A percentile compares a stretch with the other conserved stretches of the same genome.
Conservation (phyloP, 768 basidiomycete species). For the Podaxis pistillaris region DNA sequence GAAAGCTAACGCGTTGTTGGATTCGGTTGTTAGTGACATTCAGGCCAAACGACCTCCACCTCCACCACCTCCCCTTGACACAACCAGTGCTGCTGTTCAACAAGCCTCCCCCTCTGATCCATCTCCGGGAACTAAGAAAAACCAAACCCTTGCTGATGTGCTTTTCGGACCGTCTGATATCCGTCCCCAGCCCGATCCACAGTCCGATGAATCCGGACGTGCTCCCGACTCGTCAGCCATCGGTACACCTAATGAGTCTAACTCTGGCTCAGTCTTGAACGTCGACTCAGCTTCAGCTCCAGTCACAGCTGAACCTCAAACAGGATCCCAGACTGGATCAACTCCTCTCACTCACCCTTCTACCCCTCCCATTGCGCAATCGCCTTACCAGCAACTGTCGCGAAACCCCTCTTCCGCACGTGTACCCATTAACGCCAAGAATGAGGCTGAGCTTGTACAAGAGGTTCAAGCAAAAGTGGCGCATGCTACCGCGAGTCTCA, state of each 20-base stretch:
- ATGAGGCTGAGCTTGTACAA: slow-evolving; percentile 54
- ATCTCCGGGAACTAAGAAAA: slow-evolving; percentile 49
- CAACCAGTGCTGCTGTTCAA: slow-evolving; percentile 15
- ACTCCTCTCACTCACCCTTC: slow-evolving; percentile 23
- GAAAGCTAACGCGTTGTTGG: slow-evolving; percentile 65
- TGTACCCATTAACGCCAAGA: slow-evolving; percentile 32
- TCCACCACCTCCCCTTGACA: slow-evolving; percentile 24
- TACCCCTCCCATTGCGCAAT: slow-evolving; percentile 25
- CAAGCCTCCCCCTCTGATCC: slow-evolving; percentile 18
- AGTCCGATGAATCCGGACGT: slow-evolving; percentile 17
- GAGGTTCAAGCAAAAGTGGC: slow-evolving; percentile 70
- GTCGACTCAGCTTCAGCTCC: background rate
- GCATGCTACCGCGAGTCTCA: slow-evolving; percentile 63
- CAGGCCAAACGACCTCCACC: slow-evolving; percentile 29
- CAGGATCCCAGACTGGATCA: slow-evolving; percentile 14
- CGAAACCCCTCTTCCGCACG: slow-evolving; percentile 43
- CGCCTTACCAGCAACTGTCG: slow-evolving; percentile 34
- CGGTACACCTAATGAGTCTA: background rate
- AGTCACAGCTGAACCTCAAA: background rate
- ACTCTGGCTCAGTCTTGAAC: background rate
- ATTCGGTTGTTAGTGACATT: slow-evolving; percentile 58
- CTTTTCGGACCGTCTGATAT: slow-evolving; percentile 58
- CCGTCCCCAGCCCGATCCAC: slow-evolving; percentile 10
- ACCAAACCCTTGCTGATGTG: slow-evolving; percentile 74
- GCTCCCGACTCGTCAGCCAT: background rate